Percentiles rank a stretch among this genome's conserved stretches.
These are phyloP conservation scores for Geotrichum citri-aurantii DNA, from an alignment of 1,139 yeast species.

Conservation along the genomic window DNA sequence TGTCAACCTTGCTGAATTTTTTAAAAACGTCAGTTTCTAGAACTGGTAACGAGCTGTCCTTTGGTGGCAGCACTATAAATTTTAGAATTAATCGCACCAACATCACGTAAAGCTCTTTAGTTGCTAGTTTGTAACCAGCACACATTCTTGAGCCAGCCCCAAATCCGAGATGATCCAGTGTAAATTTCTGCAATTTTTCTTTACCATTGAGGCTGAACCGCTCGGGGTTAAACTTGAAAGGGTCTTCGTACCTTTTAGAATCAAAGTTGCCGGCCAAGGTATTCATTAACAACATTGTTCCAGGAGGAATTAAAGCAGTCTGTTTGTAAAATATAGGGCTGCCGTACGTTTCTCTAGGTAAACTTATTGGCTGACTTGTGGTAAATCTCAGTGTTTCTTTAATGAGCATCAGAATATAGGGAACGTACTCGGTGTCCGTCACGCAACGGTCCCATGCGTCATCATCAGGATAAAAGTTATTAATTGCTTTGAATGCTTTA, in stretches of 20 bases:
- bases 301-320: conserved; percentile 45
- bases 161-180: conserved; percentile 48
- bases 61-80: conserved; percentile 43
- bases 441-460: conserved; percentile 48
- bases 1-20: conserved; percentile 46
- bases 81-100: conserved; percentile 39
- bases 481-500: conserved; percentile 39
- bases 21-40: conserved; percentile 47
- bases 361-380: conserved; percentile 60
- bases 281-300: conserved; percentile 58
- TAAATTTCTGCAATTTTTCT: background rate
- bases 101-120: conserved; percentile 52
- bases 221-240: conserved; percentile 51
- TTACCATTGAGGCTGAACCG: conserved; percentile 40
- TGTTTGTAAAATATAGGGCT: conserved; percentile 39
- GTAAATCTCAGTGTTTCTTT: conserved; percentile 58
- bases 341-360: conserved; percentile 57
- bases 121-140: conserved; percentile 58
- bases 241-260: conserved; percentile 39
- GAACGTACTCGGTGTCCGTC: conserved; percentile 36
- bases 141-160: conserved; percentile 71
- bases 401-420: conserved; percentile 52
- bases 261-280: conserved; percentile 71
- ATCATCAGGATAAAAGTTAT: conserved; percentile 32
- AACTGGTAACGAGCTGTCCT: conserved; percentile 24